A percentile compares a stretch with the other conserved stretches of the same genome.
These are phyloP conservation scores for Tuber indicum DNA, from an alignment of 495 filamentous ascomycete species.

Conservation along the genomic window DNA sequence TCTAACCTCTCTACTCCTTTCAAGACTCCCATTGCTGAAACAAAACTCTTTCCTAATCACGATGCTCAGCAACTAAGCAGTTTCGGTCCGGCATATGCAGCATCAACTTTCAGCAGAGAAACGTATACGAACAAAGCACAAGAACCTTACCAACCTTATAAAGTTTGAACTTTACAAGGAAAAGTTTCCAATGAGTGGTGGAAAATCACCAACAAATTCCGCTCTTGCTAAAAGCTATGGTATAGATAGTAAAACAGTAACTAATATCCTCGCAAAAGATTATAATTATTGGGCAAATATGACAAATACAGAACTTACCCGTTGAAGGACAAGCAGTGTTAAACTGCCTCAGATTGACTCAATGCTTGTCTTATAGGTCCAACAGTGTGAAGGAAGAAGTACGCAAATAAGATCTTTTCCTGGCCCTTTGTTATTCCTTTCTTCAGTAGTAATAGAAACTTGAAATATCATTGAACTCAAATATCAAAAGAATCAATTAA, in stretches of 20 bases:
- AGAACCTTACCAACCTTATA: background rate
- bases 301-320: background rate
- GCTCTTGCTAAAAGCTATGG: background rate
- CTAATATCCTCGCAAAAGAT: constrained; percentile 2
- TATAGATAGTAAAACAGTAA: background rate
- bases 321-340: background rate
- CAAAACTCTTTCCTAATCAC: too few species aligned
- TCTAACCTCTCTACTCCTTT: too few species aligned
- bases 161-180: constrained; percentile 12
- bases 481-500: too few species aligned
- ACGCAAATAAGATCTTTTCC: background rate
- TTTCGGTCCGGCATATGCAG: background rate
- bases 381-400: constrained; percentile 7
- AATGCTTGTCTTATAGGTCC: background rate
- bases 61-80: too few species aligned
- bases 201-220: constrained; percentile 7
- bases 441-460: too few species aligned
- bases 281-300: constrained; percentile 1
- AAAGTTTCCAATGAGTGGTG: constrained; percentile 3
- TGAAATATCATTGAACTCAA: too few species aligned
- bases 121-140: background rate
- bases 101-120: background rate
- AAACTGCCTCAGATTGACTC: background rate
- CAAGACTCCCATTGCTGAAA: too few species aligned
- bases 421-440: too few species aligned